Base-by-base conservation (phyloP, 2,329 filamentous ascomycete species). In the Cylindrodendrum hubeiense region DNA sequence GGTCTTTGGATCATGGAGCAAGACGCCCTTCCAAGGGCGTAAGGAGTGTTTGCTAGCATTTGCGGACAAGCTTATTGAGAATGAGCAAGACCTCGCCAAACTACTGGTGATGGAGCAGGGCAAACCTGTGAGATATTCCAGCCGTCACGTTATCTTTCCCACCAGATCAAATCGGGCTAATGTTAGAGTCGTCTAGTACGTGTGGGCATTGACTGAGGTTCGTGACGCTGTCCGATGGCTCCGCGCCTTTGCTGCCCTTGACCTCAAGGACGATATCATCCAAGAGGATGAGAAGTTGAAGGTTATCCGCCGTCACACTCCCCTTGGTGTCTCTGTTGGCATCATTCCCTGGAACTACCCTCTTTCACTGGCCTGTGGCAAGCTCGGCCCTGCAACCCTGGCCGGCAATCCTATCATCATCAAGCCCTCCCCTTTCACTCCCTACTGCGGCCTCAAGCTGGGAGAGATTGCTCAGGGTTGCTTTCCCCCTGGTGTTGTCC, bases 81-180 rank as follows among this genome's bases (percentile, higher is more conserved):
- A 65, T 15, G 64, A 58, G 39, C 66, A 54, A 8, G 65, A 73
- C 2, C 74, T 78, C 24, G 56, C 66, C 3, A 61, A 69, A 26
- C 66, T 78, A 0, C 63, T 76, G 17, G 68, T 64, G 1, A 67
- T 69, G 10, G 77, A 78, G 58, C 71, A 77, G 21, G 78, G 75
- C 5, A 78, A 78, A 55, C 76, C 78, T 12, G 73, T 75, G 43
- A 60, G 70, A 4, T n/a, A n/a, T n/a, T n/a, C n/a, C n/a, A n/a
- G n/a, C n/a, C n/a, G n/a, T n/a, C n/a, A n/a, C n/a, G n/a, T n/a
- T n/a, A n/a, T n/a, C n/a, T n/a, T n/a, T n/a, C n/a, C n/a, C n/a
- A n/a, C n/a, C n/a, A n/a, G n/a, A n/a, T n/a, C n/a, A n/a, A n/a
- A n/a, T n/a, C n/a, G n/a, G n/a, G n/a, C n/a, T n/a, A n/a, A n/a